Conservation (phyloP, 768 basidiomycete genomes). For the Grammothele lineata region DNA sequence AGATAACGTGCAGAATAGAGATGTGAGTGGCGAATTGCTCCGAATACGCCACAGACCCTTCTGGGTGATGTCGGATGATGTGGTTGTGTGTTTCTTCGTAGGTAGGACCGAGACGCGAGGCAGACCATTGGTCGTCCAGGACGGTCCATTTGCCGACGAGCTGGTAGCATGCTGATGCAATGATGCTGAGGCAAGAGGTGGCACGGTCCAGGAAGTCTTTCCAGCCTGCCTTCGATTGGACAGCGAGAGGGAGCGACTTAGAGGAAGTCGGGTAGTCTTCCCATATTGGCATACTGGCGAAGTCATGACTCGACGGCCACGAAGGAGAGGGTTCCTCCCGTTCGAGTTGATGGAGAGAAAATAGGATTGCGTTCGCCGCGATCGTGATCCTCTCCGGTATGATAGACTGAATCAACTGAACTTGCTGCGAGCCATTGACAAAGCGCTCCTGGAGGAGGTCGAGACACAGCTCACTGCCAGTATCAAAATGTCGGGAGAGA, state of each 20-base stretch:
- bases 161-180: constrained; percentile 58
- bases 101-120: constrained; percentile 50
- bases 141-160: constrained; percentile 73
- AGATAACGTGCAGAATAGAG: constrained; percentile 67
- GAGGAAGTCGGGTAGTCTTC: constrained; percentile 72
- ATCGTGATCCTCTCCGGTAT: constrained; percentile 73
- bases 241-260: constrained; percentile 49
- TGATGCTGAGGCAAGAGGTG: constrained; percentile 48
- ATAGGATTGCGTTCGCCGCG: constrained; percentile 70
- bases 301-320: constrained; percentile 79
- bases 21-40: constrained; percentile 56
- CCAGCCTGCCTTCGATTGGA: constrained; percentile 61
- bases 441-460: constrained; percentile 73
- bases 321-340: constrained; percentile 62
- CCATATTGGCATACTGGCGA: constrained; percentile 46
- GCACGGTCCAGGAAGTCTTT: constrained; percentile 69
- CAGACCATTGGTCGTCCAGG: constrained; percentile 81
- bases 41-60: constrained; percentile 66
- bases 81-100: constrained; percentile 71
- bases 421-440: constrained; percentile 36
- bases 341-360: constrained; percentile 70
- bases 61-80: constrained; percentile 63
- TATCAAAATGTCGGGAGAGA: constrained; percentile 79
- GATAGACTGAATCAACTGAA: constrained; percentile 35
- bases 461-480: constrained; percentile 76